A percentile compares a stretch with the other conserved stretches of the same genome.
These are phyloP conservation scores for Diatrype stigma DNA, from an alignment of 2,329 filamentous ascomycete species.

Conservation along the genomic window DNA sequence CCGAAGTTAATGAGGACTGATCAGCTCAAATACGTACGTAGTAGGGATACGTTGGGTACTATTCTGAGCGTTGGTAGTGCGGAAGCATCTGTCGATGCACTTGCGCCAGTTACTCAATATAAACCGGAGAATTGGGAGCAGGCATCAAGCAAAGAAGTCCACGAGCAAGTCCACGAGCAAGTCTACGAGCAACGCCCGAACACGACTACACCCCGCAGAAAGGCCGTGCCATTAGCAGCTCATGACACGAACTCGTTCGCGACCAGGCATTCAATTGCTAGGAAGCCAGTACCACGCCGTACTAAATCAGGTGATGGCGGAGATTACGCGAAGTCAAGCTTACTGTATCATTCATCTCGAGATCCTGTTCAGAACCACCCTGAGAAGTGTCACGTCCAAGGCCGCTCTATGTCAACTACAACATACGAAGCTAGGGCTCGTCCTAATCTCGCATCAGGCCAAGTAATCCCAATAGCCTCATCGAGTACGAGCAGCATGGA, in stretches of 20 bases:
- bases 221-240: not conserved
- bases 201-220: no score
- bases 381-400: not conserved
- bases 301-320: not conserved
- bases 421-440: not conserved
- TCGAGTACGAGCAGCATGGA: slow-evolving; percentile 14
- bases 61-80: slow-evolving; percentile 47
- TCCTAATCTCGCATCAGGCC: not conserved
- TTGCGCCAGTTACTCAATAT: slow-evolving; percentile 4
- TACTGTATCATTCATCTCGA: not conserved
- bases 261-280: not conserved
- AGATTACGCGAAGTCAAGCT: not conserved
- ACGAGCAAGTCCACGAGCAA: not conserved
- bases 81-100: slow-evolving; percentile 28
- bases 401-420: not conserved
- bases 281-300: not conserved
- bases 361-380: not conserved
- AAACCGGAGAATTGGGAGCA: not conserved
- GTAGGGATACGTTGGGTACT: slow-evolving; percentile 45
- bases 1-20: slow-evolving; percentile 33
- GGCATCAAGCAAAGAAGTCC: not conserved
- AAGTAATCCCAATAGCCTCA: slow-evolving; percentile 27
- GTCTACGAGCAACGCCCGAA: not conserved
- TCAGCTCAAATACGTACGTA: slow-evolving; percentile 35
- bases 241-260: not conserved